phyloP scores from a whole-genome alignment of 495 filamentous ascomycete species.

The Podospora pseudocomata region DNA sequence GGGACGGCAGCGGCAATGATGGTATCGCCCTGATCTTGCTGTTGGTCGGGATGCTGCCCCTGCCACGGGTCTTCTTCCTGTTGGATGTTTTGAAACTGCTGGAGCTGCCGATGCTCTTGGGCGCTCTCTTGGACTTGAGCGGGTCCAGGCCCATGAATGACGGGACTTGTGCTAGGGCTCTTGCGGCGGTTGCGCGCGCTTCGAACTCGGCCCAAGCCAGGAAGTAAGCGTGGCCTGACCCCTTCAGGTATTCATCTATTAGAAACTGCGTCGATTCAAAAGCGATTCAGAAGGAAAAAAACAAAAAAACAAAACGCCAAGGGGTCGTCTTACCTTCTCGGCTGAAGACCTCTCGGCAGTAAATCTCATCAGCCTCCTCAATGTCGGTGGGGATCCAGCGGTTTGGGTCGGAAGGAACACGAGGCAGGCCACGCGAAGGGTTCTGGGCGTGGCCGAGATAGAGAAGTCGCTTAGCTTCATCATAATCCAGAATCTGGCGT shows the following conservation, averaged over 20 bases:
- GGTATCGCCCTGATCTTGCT: not conserved
- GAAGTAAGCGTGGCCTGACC: not conserved
- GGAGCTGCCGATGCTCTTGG: not conserved
- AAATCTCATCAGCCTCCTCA: not conserved
- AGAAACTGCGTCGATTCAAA: not conserved
- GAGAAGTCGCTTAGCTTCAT: not conserved
- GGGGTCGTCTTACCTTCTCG: not conserved
- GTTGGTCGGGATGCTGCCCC: not conserved
- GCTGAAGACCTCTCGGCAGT: not conserved
- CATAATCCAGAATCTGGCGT: not conserved
- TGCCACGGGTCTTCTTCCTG: not conserved
- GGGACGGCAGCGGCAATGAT: not conserved
- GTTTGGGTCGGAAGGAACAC: constrained; percentile 5
- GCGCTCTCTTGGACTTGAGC: not conserved
- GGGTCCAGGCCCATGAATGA: not conserved
- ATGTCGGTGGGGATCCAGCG: constrained; percentile 4
- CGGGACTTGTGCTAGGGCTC: not conserved
- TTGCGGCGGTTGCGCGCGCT: not conserved
- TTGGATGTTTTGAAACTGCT: too few relatives aligned
- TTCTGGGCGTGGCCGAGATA: constrained; percentile 1
- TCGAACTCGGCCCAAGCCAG: not conserved
- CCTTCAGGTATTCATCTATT: not conserved
- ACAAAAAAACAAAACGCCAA: not conserved
- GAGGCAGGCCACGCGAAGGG: not conserved
- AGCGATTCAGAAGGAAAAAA: too few relatives aligned